Base-by-base conservation (phyloP, 352 stramenopile species). In the Pythium insidiosum region DNA sequence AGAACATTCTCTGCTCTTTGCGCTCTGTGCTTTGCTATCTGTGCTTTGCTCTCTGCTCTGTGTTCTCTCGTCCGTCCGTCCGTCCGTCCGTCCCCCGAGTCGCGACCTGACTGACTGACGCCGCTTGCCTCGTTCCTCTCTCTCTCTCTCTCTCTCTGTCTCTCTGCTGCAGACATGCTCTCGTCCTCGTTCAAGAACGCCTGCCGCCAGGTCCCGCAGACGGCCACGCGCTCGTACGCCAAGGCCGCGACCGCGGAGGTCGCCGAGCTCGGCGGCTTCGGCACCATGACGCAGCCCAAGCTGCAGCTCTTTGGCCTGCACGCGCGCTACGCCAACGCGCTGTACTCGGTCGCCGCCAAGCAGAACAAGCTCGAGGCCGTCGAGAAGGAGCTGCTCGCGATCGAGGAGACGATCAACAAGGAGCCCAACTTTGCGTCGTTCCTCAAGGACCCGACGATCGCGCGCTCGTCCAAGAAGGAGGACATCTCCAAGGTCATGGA, bases 381-480 rank as follows among this genome's bases (percentile, higher is more conserved):
- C 30, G 83, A 95, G 71, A 86, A 88, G 65, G 83, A 95, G 63
- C 65, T 95, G 6, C 91, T 97, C 62, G 66, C 47, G 20, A 73
- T 93, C 47, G 64, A 87, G 50, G 66, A 75, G 35, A 82, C 73
- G 37, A 95, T 97, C 45, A 53, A 68, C 36, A 88, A 83, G 49
- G 94, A 94, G 60, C 57, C 74, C 12, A 75, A 86, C 61, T 98
- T 98, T 61, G 69, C 69, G 11, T 76, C 63, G 46, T 98, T 98
- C 67, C 73, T 99, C 26, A 90, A 95, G 58, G 97, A 99, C 79
- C 96, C 96, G 19, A 96, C 96, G 53, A 96, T 99, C 52, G 70
- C 82, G 38, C 91, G 94, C 56, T 71, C 85, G 22, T 91, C 87
- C 19, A 99, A 99, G 68, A 84, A 97, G 49, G 72, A 95, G 48